Conservation (phyloP, 2,329 filamentous ascomycete genomes). For the Colletotrichum spaethianum region DNA sequence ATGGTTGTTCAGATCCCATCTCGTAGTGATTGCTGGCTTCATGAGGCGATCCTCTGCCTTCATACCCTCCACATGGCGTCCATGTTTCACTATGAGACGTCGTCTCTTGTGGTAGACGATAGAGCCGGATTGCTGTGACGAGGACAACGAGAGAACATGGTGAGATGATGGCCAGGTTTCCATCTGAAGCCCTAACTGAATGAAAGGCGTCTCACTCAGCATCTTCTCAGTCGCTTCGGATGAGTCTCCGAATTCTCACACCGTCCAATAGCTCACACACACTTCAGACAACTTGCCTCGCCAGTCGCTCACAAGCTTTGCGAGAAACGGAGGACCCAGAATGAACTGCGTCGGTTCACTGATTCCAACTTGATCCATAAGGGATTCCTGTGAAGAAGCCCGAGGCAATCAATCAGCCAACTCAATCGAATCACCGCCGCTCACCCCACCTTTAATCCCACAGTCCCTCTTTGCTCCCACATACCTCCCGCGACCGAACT, state of each 20-base stretch:
- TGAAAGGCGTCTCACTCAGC: constrained; percentile 10
- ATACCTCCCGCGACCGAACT: background rate
- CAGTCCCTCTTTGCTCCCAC: background rate
- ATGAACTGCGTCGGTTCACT: background rate
- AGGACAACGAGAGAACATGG: no score
- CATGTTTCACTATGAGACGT: background rate
- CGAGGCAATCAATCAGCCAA: background rate
- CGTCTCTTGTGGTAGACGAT: background rate
- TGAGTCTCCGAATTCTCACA: constrained; percentile 8
- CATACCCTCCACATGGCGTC: background rate
- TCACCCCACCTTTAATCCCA: background rate
- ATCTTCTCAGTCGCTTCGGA: constrained; percentile 3
- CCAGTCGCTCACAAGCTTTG: background rate
- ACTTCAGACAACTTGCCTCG: background rate
- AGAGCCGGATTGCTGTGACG: background rate
- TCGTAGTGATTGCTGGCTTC: background rate
- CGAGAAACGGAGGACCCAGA: background rate
- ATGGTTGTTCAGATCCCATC: no score
- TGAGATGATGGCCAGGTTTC: no score
- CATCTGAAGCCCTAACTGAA: background rate
- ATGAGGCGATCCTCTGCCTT: background rate
- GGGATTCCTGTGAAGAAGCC: background rate
- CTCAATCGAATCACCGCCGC: background rate
- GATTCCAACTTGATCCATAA: background rate
- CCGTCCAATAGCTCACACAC: background rate